Conservation (phyloP, 352 stramenopile species). For the Phytophthora cactorum region DNA sequence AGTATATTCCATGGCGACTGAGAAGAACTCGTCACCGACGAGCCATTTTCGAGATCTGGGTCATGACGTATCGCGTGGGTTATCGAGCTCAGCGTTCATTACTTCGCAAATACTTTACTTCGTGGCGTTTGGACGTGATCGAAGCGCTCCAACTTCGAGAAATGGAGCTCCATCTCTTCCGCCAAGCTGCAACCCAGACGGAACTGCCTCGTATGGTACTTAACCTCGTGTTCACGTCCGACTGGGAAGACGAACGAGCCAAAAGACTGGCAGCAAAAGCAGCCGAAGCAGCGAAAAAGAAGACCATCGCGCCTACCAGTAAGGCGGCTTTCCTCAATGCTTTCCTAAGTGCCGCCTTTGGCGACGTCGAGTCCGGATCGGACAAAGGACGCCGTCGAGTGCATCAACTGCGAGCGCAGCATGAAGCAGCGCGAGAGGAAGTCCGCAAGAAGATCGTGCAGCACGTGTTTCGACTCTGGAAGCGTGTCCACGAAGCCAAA, state of each 20-base stretch:
- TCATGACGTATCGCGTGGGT: slow-evolving; percentile 47
- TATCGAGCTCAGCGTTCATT: slow-evolving; percentile 38
- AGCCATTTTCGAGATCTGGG: slow-evolving; percentile 59
- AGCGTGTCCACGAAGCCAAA: slow-evolving; percentile 49
- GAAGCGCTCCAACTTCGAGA: slow-evolving; percentile 51
- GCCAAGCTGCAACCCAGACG: slow-evolving; percentile 51
- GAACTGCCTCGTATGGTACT: slow-evolving; percentile 63
- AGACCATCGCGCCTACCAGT: slow-evolving; percentile 6
- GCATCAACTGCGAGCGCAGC: slow-evolving; percentile 45
- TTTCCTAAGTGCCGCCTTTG: slow-evolving; percentile 68
- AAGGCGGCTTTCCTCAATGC: slow-evolving; percentile 35
- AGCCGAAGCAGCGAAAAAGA: slow-evolving; percentile 20
- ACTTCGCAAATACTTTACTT: slow-evolving; percentile 47
- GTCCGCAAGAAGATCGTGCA: slow-evolving; percentile 77
- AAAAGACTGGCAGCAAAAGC: slow-evolving; percentile 20
- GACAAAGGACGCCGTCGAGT: slow-evolving; percentile 28
- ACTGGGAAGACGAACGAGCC: slow-evolving; percentile 44
- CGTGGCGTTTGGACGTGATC: slow-evolving; percentile 57
- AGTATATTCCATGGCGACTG: slow-evolving; percentile 55
- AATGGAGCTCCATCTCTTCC: slow-evolving; percentile 72
- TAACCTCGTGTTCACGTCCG: slow-evolving; percentile 77
- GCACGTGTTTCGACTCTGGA: slow-evolving; percentile 69
- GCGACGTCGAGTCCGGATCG: slow-evolving; percentile 41
- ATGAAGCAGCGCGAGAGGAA: slow-evolving; percentile 50
- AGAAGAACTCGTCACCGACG: slow-evolving; percentile 36